Evolutionary conservation across 192 early-diverging fungal species (phyloP), one percentile per base, ranked within the genome.

Genomic region (Podila minutissima): DNA sequence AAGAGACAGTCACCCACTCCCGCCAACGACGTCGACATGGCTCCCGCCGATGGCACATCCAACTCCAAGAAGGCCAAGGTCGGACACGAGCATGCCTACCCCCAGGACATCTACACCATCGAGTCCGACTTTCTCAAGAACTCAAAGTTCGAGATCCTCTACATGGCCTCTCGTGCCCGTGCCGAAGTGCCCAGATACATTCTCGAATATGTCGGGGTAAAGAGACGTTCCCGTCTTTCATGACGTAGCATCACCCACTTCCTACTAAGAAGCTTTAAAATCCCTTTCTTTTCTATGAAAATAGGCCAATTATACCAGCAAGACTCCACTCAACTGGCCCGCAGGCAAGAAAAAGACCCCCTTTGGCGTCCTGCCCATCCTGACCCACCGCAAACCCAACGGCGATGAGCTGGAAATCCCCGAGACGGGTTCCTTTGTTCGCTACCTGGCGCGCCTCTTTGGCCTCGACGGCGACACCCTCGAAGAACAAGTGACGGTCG

Each of bases 201-300:
- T 9, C 66, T 81, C 11, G 77, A 81, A 48, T 81, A 58, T 33
- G 66, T 72, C 41, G 77, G 77, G 1, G 77, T 81, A 81, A 81
- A 24, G 70, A 60, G 33, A 7, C 50, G n/a, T 2, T 59, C 24
- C 10, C 20, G n/a, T 55, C 7, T 41, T 37, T 37, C 0, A 37
- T 37, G 35, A 1, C 8, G 9, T 37, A 37, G 10, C 35, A 4
- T 2, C 33, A 35, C 33, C 33, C 5, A 11, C 35, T 8, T 37
- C 1, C 35, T 1, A 37, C 10, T 6, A 37, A 4, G 35, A 37
- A 2, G 1, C 35, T n/a, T n/a, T 37, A 37, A 37, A 20, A 48
- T 28, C 17, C 24, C 22, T 28, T 66, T 15, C 48, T 7, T 7
- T 26, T 24, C 15, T 50, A 4, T 50, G 0, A 7, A 20, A 48